phyloP scores from a whole-genome alignment of 2,329 filamentous ascomycete genomes.

The Amauroascus verrucosus region DNA sequence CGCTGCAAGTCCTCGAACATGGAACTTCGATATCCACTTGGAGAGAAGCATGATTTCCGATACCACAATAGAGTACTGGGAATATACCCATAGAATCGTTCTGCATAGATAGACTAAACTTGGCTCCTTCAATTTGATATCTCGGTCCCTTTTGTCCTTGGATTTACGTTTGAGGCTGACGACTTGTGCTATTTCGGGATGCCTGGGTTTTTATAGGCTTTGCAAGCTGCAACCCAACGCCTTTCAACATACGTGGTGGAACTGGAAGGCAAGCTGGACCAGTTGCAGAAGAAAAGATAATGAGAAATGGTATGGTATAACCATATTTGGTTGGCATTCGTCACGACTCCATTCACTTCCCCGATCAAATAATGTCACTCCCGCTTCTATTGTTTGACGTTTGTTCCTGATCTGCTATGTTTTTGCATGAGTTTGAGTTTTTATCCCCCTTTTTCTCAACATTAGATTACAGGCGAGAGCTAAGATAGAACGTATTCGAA shows the following conservation, averaged over 20 bases:
- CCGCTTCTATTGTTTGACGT: not conserved
- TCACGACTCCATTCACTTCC: not conserved
- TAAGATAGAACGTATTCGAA: not conserved
- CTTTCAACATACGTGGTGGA: slow-evolving; percentile 73
- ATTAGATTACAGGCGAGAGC: not conserved
- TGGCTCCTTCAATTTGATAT: not conserved
- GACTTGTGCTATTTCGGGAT: slow-evolving; percentile 1
- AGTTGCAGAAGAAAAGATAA: slow-evolving; percentile 58
- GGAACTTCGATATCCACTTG: not conserved
- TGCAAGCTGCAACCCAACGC: slow-evolving; percentile 78
- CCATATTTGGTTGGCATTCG: slow-evolving; percentile 7
- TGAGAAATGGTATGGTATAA: slow-evolving; percentile 10
- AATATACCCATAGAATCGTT: not conserved
- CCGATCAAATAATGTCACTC: not conserved
- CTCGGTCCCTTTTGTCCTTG: not conserved
- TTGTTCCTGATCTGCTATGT: not conserved
- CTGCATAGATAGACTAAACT: slow-evolving; percentile 4
- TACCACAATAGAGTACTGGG: not conserved
- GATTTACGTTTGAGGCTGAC: slow-evolving; percentile 9
- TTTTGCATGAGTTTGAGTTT: not conserved
- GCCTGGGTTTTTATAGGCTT: slow-evolving; percentile 46
- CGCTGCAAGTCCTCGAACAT: not conserved
- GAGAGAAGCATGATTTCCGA: not conserved
- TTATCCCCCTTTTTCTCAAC: not conserved
- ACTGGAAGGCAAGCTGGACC: slow-evolving; percentile 69